Base-by-base conservation (phyloP, 805 yeast species). In the Spathaspora sp. region DNA sequence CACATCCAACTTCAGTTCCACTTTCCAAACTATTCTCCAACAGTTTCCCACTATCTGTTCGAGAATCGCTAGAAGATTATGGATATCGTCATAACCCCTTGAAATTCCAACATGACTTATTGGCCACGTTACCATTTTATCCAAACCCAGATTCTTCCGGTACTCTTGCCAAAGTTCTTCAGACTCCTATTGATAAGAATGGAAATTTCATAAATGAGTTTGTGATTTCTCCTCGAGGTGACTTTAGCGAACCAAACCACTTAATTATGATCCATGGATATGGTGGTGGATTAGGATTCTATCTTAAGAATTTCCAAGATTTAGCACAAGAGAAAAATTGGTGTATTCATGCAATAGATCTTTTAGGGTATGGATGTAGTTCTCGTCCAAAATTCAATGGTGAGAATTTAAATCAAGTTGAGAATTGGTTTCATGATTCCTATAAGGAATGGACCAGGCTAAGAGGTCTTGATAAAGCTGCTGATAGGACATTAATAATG, bases 301-400 rank as follows among this genome's bases (percentile, higher is more conserved):
- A 57, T 61, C n/a, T 78, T 60, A 64, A 76, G 52, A 70, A 70
- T 46, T 72, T 72, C 32, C 65, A 64, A n/a, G 63, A 51, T 1
- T 51, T 73, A 3, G 40, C 55, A 50, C 40, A 32, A 42, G 58
- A 67, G 20, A 42, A 48, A 7, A 70, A 77, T 42, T 87, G 94
- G 87, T 79, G 85, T 50, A 74, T 92, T 44, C 97, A 90, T 69
- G 88, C 97, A 0, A 78, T 93, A 2, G 99, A 93, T 63, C 69
- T 92, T 50, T 78, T 90, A 2, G 99, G 99, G 0, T 93, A 88
- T 68, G 99, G 98, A 0, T 83, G 89, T 52, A 87, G 96, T 0
- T 81, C 96, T 1, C 77, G 98, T 55, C 96, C 96, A 1, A 72
- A 76, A 46, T 89, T 88, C 63, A 77, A 78, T 38, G 56, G 63